Evolutionary conservation across 2,329 filamentous ascomycete species (phyloP).

Genomic region (Alternaria gaisen): DNA sequence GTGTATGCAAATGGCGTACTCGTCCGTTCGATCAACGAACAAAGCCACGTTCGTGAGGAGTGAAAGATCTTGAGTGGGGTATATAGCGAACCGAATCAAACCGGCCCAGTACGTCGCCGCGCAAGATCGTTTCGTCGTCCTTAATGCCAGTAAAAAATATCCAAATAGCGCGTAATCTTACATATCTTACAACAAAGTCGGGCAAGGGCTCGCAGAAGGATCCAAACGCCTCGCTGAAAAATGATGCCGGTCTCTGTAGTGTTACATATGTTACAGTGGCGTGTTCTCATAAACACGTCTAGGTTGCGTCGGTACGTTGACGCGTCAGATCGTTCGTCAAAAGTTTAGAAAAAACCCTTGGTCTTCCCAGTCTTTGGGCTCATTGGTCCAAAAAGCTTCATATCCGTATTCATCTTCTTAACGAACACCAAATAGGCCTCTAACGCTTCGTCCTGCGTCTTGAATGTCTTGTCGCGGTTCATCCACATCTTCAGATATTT

Average conservation of each 20-base stretch:
- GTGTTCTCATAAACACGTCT: conserved; percentile 11
- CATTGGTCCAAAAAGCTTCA: conserved; percentile 35
- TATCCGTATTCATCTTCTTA: conserved; percentile 33
- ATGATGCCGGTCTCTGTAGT: conserved; percentile 2
- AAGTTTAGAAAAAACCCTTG: conserved; percentile 14
- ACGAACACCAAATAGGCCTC: conserved; percentile 38
- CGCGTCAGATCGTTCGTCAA: neutral
- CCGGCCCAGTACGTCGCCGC: conserved; percentile 4
- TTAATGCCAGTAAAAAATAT: neutral
- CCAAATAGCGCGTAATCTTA: neutral
- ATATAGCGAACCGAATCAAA: conserved; percentile 13
- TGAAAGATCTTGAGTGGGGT: conserved; percentile 16
- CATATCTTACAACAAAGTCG: conserved; percentile 8
- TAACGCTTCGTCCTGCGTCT: conserved; percentile 33
- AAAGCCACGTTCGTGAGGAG: neutral
- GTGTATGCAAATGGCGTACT: neutral
- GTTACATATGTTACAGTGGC: conserved; percentile 12
- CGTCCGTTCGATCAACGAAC: conserved; percentile 7
- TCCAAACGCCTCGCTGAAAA: conserved; percentile 7
- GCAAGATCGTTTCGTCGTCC: conserved; percentile 6
- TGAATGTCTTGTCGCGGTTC: conserved; percentile 36
- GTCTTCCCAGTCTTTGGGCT: conserved; percentile 17
- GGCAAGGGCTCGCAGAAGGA: neutral
- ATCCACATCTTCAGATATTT: conserved; percentile 46
- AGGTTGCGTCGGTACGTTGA: neutral